phyloP scores from a whole-genome alignment of 1,284 basidiomycete genomes.

The Rugosomyces carneus region DNA sequence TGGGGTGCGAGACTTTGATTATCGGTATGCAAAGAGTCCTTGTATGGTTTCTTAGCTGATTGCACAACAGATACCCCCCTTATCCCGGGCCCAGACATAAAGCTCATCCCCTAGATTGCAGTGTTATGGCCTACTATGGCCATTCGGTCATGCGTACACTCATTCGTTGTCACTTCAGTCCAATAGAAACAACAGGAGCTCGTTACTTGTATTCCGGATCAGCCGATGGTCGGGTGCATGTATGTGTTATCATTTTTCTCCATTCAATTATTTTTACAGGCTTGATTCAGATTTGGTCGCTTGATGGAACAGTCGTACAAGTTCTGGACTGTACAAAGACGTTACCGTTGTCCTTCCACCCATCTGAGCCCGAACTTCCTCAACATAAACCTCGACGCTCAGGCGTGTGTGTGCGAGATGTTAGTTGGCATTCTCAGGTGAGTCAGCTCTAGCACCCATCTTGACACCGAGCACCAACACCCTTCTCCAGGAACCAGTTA shows the following conservation, averaged over 20 bases:
- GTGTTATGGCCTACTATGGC: conserved; percentile 93
- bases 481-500: conserved; percentile 64
- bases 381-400: conserved; percentile 22
- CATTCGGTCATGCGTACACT: conserved; percentile 91
- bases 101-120: conserved; percentile 79
- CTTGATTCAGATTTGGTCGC: conserved; percentile 76
- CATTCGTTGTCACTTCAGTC: conserved; percentile 95
- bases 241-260: conserved; percentile 30
- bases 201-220: conserved; percentile 94
- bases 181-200: conserved; percentile 84
- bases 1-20: conserved; percentile 72
- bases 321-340: conserved; percentile 79
- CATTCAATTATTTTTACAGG: conserved; percentile 10
- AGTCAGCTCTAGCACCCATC: neutral
- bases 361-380: conserved; percentile 49
- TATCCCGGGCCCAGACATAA: conserved; percentile 60
- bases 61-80: conserved; percentile 43
- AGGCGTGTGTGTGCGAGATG: conserved; percentile 77
- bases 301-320: conserved; percentile 84
- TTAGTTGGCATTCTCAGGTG: conserved; percentile 82
- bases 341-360: conserved; percentile 64
- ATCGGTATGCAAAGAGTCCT: conserved; percentile 44
- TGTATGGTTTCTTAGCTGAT: conserved; percentile 2
- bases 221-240: conserved; percentile 77
- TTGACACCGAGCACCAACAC: neutral